Evolutionary conservation across 306 rosid genomes (phyloP), one percentile per base, ranked within the genome.

Genomic region (Argentina anserina): DNA sequence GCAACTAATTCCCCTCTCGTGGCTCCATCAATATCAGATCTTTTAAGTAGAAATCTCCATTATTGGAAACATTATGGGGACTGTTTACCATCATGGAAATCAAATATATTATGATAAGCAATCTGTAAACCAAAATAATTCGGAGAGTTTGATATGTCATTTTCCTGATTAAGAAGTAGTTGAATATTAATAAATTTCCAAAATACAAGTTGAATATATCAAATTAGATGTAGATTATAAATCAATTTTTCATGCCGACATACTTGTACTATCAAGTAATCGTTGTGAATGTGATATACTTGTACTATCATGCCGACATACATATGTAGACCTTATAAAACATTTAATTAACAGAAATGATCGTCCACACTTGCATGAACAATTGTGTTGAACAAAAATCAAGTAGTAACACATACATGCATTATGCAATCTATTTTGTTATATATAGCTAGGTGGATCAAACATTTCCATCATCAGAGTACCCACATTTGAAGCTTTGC

Each of bases 391-490:
- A 50, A 20, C 25, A 2, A n/a, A 7, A 50, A 55, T 55, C 18
- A 23, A 55, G 17, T 11, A 28, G 4, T 25, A 55, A 33, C 5
- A 7, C 26, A 53, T n/a, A 17, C 4, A 53, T 7, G 3, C 12
- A 53, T 26, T 21, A 55, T 11, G 62, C 31, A 55, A 25, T 55
- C 18, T 11, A 55, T 10, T 23, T 26, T 55, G 33, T 23, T 21
- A 58, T n/a, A 18, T 5, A 26, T 7, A 18, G 5, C 49, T n/a
- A n/a, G 59, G 63, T 56, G 64, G 64, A 13, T 58, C 3, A 58
- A 58, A 58, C 64, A 58, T 58, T 58, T 37, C 20, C 64, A 58
- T 58, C 64, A 58, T 14, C 26, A 26, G 63, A 58, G 33, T 58
- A 28, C 18, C 64, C 37, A 58, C 64, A 2, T 28, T 26, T 55